Conservation (phyloP, 2,329 filamentous ascomycete genomes). For the Cytospora schulzeri region DNA sequence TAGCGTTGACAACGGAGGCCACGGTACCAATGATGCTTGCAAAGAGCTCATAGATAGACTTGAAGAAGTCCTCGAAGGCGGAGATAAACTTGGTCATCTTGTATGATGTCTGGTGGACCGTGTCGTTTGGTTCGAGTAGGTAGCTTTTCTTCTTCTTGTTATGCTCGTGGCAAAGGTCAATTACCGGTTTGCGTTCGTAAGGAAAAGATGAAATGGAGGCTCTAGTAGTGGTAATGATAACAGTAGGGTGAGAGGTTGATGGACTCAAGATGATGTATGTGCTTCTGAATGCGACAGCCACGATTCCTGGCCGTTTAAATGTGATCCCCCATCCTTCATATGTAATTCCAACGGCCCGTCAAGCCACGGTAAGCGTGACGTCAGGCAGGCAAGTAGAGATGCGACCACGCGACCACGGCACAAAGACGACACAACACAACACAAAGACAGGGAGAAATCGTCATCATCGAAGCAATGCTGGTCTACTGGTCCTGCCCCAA, state of each 20-base stretch:
- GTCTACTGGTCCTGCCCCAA: slow-evolving; percentile 2
- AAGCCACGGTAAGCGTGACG: slow-evolving; percentile 23
- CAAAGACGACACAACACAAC: slow-evolving; percentile 2
- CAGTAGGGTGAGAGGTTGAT: neutral
- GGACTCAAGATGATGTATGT: neutral
- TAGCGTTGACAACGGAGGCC: slow-evolving; percentile 38
- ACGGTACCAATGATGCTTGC: slow-evolving; percentile 41
- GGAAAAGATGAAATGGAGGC: neutral
- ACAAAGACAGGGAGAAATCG: slow-evolving; percentile 13
- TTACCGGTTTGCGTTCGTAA: neutral
- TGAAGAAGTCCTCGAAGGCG: slow-evolving; percentile 43
- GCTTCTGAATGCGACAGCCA: neutral
- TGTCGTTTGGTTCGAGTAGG: no score
- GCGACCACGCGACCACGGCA: neutral
- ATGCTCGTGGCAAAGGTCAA: neutral
- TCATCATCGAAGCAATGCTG: neutral
- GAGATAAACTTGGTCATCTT: slow-evolving; percentile 35
- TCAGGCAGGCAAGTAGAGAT: slow-evolving; percentile 4
- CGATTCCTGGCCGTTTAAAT: neutral
- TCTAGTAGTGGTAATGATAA: neutral
- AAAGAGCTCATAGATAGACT: slow-evolving; percentile 46
- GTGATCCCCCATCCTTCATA: neutral
- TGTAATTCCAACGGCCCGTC: slow-evolving; percentile 1
- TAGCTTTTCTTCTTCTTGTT: neutral
- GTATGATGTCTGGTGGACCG: neutral